These are phyloP conservation scores for Pichia sp. DNA, from an alignment of 1,139 yeast genomes.

Conservation along the genomic window DNA sequence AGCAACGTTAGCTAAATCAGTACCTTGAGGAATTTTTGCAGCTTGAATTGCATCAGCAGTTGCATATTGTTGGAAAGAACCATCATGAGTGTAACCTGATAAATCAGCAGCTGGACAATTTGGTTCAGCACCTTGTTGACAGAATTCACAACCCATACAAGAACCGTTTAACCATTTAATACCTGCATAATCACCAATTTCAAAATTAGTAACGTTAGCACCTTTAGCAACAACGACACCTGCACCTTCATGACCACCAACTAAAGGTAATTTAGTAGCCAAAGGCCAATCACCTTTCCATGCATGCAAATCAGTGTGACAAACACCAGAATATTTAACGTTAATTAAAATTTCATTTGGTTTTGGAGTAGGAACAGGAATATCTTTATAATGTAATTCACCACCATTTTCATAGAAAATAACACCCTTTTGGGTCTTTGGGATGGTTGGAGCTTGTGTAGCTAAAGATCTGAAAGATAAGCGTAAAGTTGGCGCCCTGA, in stretches of 20 bases:
- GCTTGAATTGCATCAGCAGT: conserved; percentile 77
- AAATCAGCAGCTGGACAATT: conserved; percentile 63
- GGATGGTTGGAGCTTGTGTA: conserved; percentile 26
- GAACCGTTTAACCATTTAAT: conserved; percentile 73
- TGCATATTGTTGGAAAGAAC: conserved; percentile 75
- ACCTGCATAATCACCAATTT: conserved; percentile 69
- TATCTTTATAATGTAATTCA: conserved; percentile 49
- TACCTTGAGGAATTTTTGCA: conserved; percentile 59
- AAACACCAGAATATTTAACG: conserved; percentile 71
- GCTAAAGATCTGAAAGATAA: conserved; percentile 9
- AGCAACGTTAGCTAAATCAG: conserved; percentile 61
- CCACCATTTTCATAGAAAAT: conserved; percentile 44
- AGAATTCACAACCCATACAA: conserved; percentile 63
- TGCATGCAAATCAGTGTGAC: conserved; percentile 76
- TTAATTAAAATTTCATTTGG: conserved; percentile 61
- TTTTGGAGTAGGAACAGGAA: conserved; percentile 64
- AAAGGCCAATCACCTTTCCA: conserved; percentile 82
- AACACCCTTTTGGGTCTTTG: conserved; percentile 43
- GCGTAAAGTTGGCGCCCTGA: neutral
- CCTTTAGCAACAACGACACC: conserved; percentile 74
- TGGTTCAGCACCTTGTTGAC: conserved; percentile 59
- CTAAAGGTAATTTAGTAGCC: conserved; percentile 59
- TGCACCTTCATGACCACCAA: conserved; percentile 84
- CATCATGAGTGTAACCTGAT: conserved; percentile 75
- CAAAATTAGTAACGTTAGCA: conserved; percentile 56